Conservation (phyloP, 768 basidiomycete genomes). For the Lactifluus echinatus region DNA sequence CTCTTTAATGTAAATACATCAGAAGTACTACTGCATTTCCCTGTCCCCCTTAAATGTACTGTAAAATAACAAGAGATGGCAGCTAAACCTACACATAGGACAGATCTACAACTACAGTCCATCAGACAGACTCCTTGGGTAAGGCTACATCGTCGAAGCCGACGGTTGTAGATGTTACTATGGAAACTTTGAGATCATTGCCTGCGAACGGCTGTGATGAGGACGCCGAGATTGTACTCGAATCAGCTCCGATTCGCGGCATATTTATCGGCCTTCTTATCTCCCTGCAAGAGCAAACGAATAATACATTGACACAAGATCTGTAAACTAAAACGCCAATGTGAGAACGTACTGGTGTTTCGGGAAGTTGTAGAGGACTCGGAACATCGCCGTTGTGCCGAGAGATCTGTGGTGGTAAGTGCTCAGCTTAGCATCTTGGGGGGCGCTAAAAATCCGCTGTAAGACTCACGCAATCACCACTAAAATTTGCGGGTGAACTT, state of each 20-base stretch:
- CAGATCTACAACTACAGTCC: background rate
- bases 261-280: background rate
- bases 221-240: background rate
- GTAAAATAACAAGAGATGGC: too few species aligned
- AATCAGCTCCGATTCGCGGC: background rate
- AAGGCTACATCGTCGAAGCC: background rate
- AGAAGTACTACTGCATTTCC: background rate
- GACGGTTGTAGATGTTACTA: background rate
- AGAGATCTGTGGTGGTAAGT: background rate
- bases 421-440: background rate
- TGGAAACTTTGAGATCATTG: background rate
- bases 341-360: background rate
- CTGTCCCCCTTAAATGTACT: too few species aligned
- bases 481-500: background rate
- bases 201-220: background rate
- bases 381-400: background rate
- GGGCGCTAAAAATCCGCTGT: background rate
- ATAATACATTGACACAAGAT: background rate
- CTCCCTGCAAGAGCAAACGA: background rate
- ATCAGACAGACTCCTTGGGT: background rate
- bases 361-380: background rate
- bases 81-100: background rate
- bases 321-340: background rate
- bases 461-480: constrained; percentile 12
- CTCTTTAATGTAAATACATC: too few species aligned